Base-by-base conservation (phyloP, 495 filamentous ascomycete species). In the Penicillium mononematosum region DNA sequence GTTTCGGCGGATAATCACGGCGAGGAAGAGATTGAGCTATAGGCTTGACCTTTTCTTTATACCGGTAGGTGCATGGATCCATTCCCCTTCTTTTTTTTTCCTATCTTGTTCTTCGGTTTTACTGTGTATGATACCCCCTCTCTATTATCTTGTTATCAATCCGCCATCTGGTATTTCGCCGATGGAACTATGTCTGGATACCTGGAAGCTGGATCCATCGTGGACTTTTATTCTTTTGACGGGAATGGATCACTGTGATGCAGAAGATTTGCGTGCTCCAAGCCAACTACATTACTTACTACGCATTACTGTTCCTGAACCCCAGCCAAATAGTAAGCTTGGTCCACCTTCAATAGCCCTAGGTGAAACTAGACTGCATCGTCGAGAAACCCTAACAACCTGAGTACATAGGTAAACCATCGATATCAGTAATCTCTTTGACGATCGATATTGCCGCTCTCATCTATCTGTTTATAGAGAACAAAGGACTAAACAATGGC, bases 11-110 rank as follows among this genome's bases (percentile, higher is more conserved):
- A 73, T 58, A 76, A 78, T 55, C 80, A 82, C 60, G 64, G 71
- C 0, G 73, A 79, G 48, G 70, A 73, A 50, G 81, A 82, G 63
- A 55, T 73, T 47, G 81, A 83, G 55, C 59, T 83, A n/a, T 82
- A 57, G 69, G 19, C 19, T 45, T 25, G 20, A 17, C 6, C 8
- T 20, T 34, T 32, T 32, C 1, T 34, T 32, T n/a, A 10, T 22
- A 16, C 5, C 10, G 24, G 12, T 25, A 25, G 12, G 20, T 10
- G 12, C 12, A 29, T 46, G 4, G 44, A 8, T 46, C 22, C 8
- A 0, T 27, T 27, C 14, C 16, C n/a, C 6, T 29, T 46, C 0
- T 22, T 44, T 11, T 54, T 44, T 3, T 24, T 7, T 16, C 22
- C 7, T 54, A 14, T 27, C 16, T 55, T 14, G 14, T 32, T 48